phyloP scores from a whole-genome alignment of 2,329 filamentous ascomycete species.

The Pseudocercospora cruenta region DNA sequence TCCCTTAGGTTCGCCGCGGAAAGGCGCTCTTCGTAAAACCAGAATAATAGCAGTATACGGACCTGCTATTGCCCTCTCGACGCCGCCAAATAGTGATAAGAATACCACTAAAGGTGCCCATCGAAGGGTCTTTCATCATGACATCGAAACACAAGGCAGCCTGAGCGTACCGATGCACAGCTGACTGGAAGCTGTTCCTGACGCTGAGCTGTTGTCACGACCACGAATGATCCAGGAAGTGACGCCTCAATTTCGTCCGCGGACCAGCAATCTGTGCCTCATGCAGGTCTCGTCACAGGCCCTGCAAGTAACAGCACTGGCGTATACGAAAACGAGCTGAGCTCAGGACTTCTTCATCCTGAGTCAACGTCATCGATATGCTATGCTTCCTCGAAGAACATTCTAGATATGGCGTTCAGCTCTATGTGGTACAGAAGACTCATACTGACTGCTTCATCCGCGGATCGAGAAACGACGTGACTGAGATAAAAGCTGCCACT shows the following conservation, averaged over 20 bases:
- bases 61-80: no score
- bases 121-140: no score
- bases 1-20: no score
- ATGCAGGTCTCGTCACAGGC: neutral
- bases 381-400: neutral
- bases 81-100: no score
- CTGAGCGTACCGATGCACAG: no score
- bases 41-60: no score
- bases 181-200: neutral
- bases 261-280: neutral
- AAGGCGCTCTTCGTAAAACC: no score
- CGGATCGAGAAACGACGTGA: neutral
- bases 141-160: no score
- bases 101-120: no score
- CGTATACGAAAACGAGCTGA: neutral
- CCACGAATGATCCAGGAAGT: neutral
- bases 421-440: neutral
- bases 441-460: neutral
- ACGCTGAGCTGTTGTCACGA: neutral
- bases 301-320: neutral
- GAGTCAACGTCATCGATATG: neutral
- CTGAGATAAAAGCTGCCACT: neutral
- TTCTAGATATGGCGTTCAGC: neutral
- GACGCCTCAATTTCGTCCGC: neutral
- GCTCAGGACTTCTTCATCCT: neutral